Percentiles rank a stretch among this genome's conserved stretches.
These are phyloP conservation scores for Plenodomus biglobosus DNA, from an alignment of 2,329 filamentous ascomycete genomes.

Conservation along the genomic window DNA sequence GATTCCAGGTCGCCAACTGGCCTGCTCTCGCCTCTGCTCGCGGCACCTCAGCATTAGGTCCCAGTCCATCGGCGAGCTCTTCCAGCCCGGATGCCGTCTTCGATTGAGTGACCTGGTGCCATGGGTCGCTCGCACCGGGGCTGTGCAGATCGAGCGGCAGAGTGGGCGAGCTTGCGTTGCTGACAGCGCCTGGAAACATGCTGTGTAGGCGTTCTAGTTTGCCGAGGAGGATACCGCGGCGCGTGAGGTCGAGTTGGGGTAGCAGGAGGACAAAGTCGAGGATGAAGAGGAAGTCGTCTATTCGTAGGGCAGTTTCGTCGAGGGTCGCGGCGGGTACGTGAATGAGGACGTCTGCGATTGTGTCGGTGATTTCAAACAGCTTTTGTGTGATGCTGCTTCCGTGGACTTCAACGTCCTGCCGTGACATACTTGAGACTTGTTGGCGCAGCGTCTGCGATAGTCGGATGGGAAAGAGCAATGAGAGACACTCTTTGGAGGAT, in stretches of 20 bases:
- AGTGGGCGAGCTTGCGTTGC: conserved; percentile 35
- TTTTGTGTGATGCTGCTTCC: conserved; percentile 61
- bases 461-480: conserved; percentile 50
- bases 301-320: conserved; percentile 51
- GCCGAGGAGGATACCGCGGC: conserved; percentile 49
- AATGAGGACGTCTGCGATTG: conserved; percentile 60
- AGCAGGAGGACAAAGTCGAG: conserved; percentile 56
- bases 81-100: conserved; percentile 35
- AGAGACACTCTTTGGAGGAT: conserved; percentile 43
- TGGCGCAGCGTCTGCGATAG: conserved; percentile 49
- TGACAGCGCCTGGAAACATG: conserved; percentile 41
- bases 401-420: conserved; percentile 56
- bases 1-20: conserved; percentile 37
- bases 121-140: conserved; percentile 34
- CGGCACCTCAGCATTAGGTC: conserved; percentile 10
- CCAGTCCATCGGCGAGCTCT: conserved; percentile 18
- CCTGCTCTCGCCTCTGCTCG: conserved; percentile 17
- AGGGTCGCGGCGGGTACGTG: conserved; percentile 53
- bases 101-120: conserved; percentile 38
- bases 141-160: conserved; percentile 33
- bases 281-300: conserved; percentile 58
- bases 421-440: conserved; percentile 47
- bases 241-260: conserved; percentile 51
- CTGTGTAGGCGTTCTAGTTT: conserved; percentile 45
- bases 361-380: conserved; percentile 62